Evolutionary conservation across 2,329 filamentous ascomycete species (phyloP).

Genomic region (Aspergillus sp.): DNA sequence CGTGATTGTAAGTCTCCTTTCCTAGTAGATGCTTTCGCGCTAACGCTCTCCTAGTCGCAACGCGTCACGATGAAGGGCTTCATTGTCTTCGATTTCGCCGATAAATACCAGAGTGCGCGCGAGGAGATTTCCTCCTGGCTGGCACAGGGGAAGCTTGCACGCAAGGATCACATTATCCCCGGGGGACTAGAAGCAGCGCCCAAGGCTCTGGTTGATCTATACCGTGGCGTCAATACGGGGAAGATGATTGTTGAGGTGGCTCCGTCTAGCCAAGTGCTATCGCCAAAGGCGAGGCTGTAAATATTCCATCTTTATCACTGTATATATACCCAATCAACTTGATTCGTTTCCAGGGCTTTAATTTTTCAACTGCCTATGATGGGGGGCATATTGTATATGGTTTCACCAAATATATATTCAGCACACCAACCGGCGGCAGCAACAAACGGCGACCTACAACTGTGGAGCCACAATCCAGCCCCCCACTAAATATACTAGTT

Average conservation of each 20-base stretch:
- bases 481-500: too few species aligned
- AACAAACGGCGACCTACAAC: too few species aligned
- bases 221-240: conserved; percentile 69
- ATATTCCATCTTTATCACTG: background rate
- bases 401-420: too few species aligned
- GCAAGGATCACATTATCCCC: conserved; percentile 68
- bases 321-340: too few species aligned
- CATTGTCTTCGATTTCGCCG: conserved; percentile 67
- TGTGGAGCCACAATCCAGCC: too few species aligned
- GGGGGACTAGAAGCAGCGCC: conserved; percentile 68
- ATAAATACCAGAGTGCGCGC: conserved; percentile 58
- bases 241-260: conserved; percentile 54
- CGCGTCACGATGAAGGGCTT: conserved; percentile 64
- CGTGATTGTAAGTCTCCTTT: conserved; percentile 35
- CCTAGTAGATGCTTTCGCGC: background rate
- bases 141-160: conserved; percentile 69
- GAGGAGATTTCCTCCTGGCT: conserved; percentile 67
- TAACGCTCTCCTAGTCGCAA: conserved; percentile 31
- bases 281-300: conserved; percentile 46
- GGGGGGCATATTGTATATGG: too few species aligned
- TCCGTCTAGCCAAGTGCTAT: conserved; percentile 32
- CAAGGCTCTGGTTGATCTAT: conserved; percentile 63
- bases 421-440: too few species aligned
- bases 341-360: too few species aligned
- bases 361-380: too few species aligned